Conservation (phyloP, 345 rosid genomes). For the Salix suchowensis region DNA sequence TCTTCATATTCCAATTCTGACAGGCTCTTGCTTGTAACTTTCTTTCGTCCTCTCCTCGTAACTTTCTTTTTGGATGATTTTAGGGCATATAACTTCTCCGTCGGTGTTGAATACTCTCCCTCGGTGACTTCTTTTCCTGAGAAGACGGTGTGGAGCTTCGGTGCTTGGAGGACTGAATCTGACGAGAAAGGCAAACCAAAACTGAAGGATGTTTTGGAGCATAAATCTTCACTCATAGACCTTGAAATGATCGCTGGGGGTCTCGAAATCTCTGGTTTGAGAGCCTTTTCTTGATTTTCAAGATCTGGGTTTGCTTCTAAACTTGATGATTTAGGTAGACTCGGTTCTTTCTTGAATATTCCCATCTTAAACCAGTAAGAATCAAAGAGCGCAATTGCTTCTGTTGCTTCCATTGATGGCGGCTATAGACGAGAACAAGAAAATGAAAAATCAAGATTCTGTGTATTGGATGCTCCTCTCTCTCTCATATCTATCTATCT, state of each 20-base stretch:
- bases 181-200: slow-evolving; percentile 31
- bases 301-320: slow-evolving; percentile 21
- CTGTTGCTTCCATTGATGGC: slow-evolving; percentile 30
- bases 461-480: neutral
- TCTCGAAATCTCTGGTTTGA: slow-evolving; percentile 18
- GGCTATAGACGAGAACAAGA: slow-evolving; percentile 1
- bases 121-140: slow-evolving; percentile 39
- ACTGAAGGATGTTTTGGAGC: slow-evolving; percentile 27
- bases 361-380: slow-evolving; percentile 46
- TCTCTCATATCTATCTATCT: too few species aligned
- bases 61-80: slow-evolving; percentile 4
- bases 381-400: slow-evolving; percentile 38
- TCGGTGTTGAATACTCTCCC: neutral
- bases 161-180: slow-evolving; percentile 39
- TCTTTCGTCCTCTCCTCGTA: slow-evolving; percentile 16
- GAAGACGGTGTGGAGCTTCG: slow-evolving; percentile 31
- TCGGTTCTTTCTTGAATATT: slow-evolving; percentile 30
- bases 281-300: slow-evolving; percentile 17
- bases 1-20: slow-evolving; percentile 73
- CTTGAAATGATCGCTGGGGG: slow-evolving; percentile 27
- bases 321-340: neutral
- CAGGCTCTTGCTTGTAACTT: slow-evolving; percentile 46
- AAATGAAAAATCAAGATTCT: neutral
- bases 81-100: neutral
- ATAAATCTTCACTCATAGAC: slow-evolving; percentile 55